Evolutionary conservation across 805 yeast species (phyloP), one percentile per base, ranked within the genome.

Genomic region (Candida berthetii): DNA sequence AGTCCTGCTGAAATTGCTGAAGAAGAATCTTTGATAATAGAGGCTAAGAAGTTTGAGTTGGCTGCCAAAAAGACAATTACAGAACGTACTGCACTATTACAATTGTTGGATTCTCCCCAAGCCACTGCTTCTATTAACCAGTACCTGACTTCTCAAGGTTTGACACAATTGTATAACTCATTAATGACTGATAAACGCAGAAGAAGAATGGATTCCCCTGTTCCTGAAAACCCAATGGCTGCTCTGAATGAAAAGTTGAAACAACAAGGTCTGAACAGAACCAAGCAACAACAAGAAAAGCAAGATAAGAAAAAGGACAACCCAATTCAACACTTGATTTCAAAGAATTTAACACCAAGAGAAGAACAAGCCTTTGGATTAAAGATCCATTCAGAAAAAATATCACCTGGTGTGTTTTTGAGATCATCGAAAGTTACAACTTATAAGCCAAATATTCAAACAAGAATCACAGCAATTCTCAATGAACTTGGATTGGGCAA

Each of bases 1-100:
- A 80, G 91, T 3, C 97, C 99, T 1, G 95, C 97, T 0, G 99
- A 93, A 58, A 86, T 93, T 36, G 98, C 98, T 0, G 99, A 93
- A 65, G 99, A 93, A 58, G 98, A 93, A 60, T 88, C 96, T 0
- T 68, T 93, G 38, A 86, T 93, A 10, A 81, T 91, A 25, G 99
- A 93, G 58, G 95, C 97, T 3, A 76, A 95, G 38, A 81, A 91
- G 48, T 86, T 93, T 47, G 98, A 93, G 57, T 76, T 88, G 43
- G 86, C 95, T 2, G 95, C 97, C 0, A 90, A 88, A 66, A 85
- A 86, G 60, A 85, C 91, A 71, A 71, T 89, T 40, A 66, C 72
- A 37, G 99, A 93, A 59, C 73, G 99, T 49, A 82, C 87, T 3
- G 81, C 85, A 38, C 61, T 93, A 29, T 65, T 93, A 36, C 79